Base-by-base conservation (phyloP, 495 filamentous ascomycete species). In the Daldinia vernicosa region DNA sequence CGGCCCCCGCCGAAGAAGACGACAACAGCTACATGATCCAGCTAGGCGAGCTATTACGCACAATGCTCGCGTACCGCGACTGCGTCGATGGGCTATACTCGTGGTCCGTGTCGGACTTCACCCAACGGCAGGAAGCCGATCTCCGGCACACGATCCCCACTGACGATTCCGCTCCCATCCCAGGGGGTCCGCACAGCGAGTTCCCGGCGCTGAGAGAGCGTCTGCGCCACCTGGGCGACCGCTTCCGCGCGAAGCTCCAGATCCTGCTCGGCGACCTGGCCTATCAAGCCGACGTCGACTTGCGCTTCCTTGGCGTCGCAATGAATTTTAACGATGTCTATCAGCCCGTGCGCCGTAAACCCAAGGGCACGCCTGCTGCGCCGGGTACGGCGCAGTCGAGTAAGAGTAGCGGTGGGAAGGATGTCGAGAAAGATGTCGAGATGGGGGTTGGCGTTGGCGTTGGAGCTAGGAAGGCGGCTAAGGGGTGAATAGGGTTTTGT, bases 251-350 rank as follows among this genome's bases (percentile, higher is more conserved):
- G 0, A 85, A 90, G 30, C 82, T 98, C 52, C 93, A 93, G 72
- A 82, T 92, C 28, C 82, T 99, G 26, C 83, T 99, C 33, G 93
- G 94, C 9, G 96, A 98, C 79, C 77, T 99, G 64, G 89, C 92
- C 8, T 93, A 95, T 76, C 96, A 98, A 81, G 91, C 94, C 12
- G 96, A 99, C 78, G 89, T 92, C 65, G 95, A 98, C 72, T 94
- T 99, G 91, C 87, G 94, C 45, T 97, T 98, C 82, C 82, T 99
- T 66, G 96, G 91, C 9, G 92, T 97, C 53, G 92, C 95, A 22
- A 97, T 99, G 93, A 99, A 98, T 76, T 99, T 99, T 77, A 99
- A 99, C 79, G 94, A 98, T 78, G 93, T 97, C 7, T 98, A 98
- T 80, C 85, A 91, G 78, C 91, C 92, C 3, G 85, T 87, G 50